Conservation (phyloP, 2,329 filamentous ascomycete species). For the Phyllosticta citrichinensis region DNA sequence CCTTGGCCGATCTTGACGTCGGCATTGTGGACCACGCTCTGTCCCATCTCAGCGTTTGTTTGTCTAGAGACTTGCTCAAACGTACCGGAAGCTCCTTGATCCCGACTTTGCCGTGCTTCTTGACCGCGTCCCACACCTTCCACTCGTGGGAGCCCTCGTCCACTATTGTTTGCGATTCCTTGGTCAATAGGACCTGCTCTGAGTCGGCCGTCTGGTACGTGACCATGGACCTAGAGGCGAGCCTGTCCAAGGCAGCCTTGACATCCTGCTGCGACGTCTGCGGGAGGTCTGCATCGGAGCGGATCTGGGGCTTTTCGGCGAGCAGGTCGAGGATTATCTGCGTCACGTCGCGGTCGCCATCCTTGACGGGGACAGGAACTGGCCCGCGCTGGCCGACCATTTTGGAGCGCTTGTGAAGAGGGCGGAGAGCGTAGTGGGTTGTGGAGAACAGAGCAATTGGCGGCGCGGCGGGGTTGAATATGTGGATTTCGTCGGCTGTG, state of each 20-base stretch:
- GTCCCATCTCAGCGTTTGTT: conserved; percentile 34
- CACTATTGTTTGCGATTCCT: conserved; percentile 68
- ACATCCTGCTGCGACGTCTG: conserved; percentile 41
- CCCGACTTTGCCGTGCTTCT: conserved; percentile 33
- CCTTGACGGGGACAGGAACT: conserved; percentile 34
- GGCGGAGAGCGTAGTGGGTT: neutral
- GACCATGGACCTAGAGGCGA: conserved; percentile 78
- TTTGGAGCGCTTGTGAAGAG: conserved; percentile 5
- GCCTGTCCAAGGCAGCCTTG: conserved; percentile 80
- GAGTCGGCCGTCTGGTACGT: conserved; percentile 72
- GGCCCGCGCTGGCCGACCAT: conserved; percentile 39
- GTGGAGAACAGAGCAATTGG: neutral
- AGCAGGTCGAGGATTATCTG: conserved; percentile 72
- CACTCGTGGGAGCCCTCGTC: conserved; percentile 41
- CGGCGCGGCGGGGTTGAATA: neutral
- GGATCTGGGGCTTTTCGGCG: conserved; percentile 38
- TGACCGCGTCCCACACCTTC: conserved; percentile 41
- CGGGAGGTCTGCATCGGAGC: conserved; percentile 42
- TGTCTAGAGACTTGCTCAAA: conserved; percentile 3
- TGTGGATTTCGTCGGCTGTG: neutral
- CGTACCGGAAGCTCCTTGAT: conserved; percentile 39
- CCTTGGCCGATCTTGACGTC: conserved; percentile 84
- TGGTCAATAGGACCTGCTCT: conserved; percentile 66
- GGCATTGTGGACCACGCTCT: conserved; percentile 39
- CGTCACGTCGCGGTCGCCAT: conserved; percentile 45